Conservation (phyloP, 441 rosid species). For the Arabidopsis lyrata region DNA sequence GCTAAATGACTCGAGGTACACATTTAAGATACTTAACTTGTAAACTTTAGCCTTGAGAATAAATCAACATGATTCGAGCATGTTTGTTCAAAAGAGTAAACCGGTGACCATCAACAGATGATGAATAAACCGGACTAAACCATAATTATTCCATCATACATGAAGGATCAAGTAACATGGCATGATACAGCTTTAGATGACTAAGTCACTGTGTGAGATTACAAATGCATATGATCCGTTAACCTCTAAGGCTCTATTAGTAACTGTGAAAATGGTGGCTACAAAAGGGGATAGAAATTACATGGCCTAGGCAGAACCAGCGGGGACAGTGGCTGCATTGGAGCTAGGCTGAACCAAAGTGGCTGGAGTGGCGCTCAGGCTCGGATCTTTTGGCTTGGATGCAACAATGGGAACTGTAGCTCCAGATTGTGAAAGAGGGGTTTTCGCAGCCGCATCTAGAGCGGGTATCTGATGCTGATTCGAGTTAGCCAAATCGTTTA, state of each 20-base stretch:
- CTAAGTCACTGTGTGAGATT: slow-evolving; percentile 28
- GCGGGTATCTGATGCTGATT: slow-evolving; percentile 56
- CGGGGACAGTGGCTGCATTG: slow-evolving; percentile 35
- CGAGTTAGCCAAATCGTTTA: slow-evolving; percentile 49
- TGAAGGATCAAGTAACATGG: slow-evolving; percentile 28
- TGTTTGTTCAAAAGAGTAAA: slow-evolving; percentile 19
- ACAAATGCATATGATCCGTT: slow-evolving; percentile 37
- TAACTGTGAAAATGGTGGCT: slow-evolving; percentile 33
- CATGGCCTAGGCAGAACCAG: slow-evolving; percentile 36
- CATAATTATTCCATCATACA: slow-evolving; percentile 27
- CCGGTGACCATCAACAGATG: slow-evolving; percentile 21
- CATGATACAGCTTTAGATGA: slow-evolving; percentile 21
- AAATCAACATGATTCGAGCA: slow-evolving; percentile 19
- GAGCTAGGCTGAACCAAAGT: slow-evolving; percentile 41
- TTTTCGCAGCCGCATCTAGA: slow-evolving; percentile 27
- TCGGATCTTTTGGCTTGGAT: slow-evolving; percentile 30
- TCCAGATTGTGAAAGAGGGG: slow-evolving; percentile 26
- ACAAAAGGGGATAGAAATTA: slow-evolving; percentile 31
- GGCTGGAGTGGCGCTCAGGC: slow-evolving; percentile 28
- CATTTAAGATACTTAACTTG: not conserved
- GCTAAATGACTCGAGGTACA: slow-evolving; percentile 6
- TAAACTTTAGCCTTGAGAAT: not conserved
- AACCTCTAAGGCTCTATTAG: slow-evolving; percentile 37
- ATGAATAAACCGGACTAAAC: slow-evolving; percentile 18
- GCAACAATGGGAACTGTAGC: slow-evolving; percentile 35